Percentiles rank a stretch among this genome's conserved stretches.
Evolutionary conservation across 805 yeast genomes (phyloP).

Genomic region (Candida ovalis): DNA sequence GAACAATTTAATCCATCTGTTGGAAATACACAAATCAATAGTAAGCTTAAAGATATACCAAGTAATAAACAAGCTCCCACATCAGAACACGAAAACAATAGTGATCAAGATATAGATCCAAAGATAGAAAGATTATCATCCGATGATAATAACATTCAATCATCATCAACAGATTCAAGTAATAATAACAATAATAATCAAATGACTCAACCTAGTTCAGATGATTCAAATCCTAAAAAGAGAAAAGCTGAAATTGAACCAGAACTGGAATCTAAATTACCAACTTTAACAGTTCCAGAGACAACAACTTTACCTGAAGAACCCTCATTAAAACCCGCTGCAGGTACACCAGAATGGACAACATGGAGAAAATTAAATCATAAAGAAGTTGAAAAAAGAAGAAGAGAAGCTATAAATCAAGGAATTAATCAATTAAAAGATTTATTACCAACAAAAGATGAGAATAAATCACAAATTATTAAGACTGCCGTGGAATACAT

Average conservation of each 20-base stretch:
- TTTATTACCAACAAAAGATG: slow-evolving; percentile 76
- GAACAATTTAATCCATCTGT: not conserved
- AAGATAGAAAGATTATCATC: not conserved
- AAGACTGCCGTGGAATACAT: slow-evolving; percentile 88
- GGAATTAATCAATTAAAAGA: slow-evolving; percentile 82
- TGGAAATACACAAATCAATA: not conserved
- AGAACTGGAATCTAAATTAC: slow-evolving; percentile 6
- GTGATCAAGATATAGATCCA: not conserved
- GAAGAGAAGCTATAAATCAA: slow-evolving; percentile 81
- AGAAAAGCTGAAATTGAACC: slow-evolving; percentile 2
- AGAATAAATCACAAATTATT: slow-evolving; percentile 87
- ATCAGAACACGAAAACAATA: not conserved
- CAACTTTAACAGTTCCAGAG: slow-evolving; percentile 21
- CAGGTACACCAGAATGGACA: slow-evolving; percentile 85
- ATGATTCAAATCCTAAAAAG: not conserved
- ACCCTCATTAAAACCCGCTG: slow-evolving; percentile 45
- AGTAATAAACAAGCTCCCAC: not conserved
- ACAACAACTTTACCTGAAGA: slow-evolving; percentile 18
- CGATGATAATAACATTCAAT: not conserved
- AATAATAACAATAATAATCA: not conserved
- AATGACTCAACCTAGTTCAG: not conserved
- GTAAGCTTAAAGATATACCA: not conserved
- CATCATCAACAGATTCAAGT: not conserved
- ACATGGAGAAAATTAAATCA: slow-evolving; percentile 82
- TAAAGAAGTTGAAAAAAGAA: slow-evolving; percentile 90